phyloP scores from a whole-genome alignment of 176 grass and related monocot genomes.

The Olyra latifolia region DNA sequence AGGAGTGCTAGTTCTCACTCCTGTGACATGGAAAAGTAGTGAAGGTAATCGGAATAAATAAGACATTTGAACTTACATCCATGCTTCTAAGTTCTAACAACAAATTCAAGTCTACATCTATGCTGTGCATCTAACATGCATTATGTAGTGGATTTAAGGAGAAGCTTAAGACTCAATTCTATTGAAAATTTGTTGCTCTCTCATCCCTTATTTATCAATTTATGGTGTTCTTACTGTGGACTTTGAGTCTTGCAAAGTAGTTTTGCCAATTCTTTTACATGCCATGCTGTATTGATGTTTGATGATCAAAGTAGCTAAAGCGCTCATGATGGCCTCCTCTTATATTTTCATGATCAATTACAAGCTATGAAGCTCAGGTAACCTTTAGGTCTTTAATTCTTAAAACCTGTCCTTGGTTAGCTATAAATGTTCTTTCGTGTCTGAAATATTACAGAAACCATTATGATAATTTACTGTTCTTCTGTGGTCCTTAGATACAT shows the following conservation, averaged over 20 bases:
- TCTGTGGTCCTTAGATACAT: not conserved
- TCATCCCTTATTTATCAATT: not conserved
- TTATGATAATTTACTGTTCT: not conserved
- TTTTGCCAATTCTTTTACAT: not conserved
- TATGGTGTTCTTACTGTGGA: not conserved
- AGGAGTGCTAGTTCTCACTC: not conserved
- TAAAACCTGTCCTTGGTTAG: not conserved
- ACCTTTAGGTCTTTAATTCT: not conserved
- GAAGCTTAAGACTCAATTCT: too few species aligned
- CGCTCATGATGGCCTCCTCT: not conserved
- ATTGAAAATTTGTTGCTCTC: too few species aligned
- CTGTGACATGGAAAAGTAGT: not conserved
- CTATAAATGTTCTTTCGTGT: not conserved
- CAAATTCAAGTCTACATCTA: too few species aligned
- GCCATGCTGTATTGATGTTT: not conserved
- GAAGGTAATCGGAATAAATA: not conserved
- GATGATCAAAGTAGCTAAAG: not conserved
- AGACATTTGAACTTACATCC: not conserved
- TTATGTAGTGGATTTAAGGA: not conserved
- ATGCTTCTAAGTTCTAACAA: not conserved
- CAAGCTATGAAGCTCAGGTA: not conserved
- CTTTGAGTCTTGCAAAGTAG: not conserved
- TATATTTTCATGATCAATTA: not conserved
- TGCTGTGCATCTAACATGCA: not conserved
- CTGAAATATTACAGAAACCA: not conserved